Conservation (phyloP, 2,329 filamentous ascomycete genomes). For the Sordariomycetes sp. region DNA sequence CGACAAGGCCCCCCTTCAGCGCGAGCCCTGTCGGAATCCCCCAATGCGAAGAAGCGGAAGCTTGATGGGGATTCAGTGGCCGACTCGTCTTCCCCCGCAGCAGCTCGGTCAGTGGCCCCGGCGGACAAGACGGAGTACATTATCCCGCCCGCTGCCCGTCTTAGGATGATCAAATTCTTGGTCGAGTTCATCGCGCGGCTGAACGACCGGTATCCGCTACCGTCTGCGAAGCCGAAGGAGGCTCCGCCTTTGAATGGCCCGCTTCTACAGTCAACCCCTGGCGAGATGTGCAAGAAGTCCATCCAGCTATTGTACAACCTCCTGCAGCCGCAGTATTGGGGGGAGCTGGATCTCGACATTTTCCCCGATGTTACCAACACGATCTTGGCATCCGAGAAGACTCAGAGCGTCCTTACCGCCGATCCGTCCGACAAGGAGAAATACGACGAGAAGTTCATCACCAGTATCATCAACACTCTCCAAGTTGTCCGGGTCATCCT, state of each 20-base stretch:
- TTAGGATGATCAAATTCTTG: conserved; percentile 86
- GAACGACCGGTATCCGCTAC: conserved; percentile 72
- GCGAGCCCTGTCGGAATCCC: conserved; percentile 51
- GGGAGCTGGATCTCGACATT: conserved; percentile 80
- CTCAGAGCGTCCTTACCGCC: conserved; percentile 45
- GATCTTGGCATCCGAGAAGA: conserved; percentile 74
- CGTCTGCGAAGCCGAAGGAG: conserved; percentile 57
- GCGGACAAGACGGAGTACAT: conserved; percentile 54
- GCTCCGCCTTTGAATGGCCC: conserved; percentile 13
- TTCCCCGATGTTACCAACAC: conserved; percentile 74
- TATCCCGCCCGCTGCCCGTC: conserved; percentile 55
- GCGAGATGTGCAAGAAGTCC: conserved; percentile 78
- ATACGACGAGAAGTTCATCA: conserved; percentile 73
- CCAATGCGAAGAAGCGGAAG: conserved; percentile 64
- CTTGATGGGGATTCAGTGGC: conserved; percentile 45
- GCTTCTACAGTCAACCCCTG: conserved; percentile 39
- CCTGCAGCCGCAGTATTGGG: conserved; percentile 81
- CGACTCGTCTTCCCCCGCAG: conserved; percentile 1
- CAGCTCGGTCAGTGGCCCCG: conserved; percentile 11
- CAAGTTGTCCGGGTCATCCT: conserved; percentile 86
- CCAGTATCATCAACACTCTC: conserved; percentile 84
- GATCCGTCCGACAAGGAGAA: conserved; percentile 58
- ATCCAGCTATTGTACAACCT: conserved; percentile 74
- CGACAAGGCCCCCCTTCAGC: neutral
- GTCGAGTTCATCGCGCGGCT: conserved; percentile 90